Evolutionary conservation across 2,329 filamentous ascomycete species (phyloP).

Genomic region (Colletotrichum simmondsii): DNA sequence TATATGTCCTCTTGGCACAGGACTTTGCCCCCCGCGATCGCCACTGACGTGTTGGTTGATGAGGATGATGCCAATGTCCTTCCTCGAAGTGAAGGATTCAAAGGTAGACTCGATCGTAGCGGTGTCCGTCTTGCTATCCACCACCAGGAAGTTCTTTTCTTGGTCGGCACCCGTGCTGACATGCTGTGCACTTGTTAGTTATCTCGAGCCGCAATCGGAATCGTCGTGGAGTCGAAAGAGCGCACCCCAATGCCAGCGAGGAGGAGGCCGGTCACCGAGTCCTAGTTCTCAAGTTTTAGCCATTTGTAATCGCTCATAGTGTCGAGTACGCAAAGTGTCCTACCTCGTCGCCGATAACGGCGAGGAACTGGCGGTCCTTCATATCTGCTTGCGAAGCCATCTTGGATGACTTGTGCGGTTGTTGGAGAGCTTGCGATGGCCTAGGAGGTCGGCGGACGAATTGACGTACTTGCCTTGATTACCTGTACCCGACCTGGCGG

Average conservation of each 20-base stretch:
- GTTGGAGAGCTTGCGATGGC: constrained; percentile 24
- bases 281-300: constrained; percentile 61
- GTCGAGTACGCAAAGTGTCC: constrained; percentile 42
- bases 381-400: constrained; percentile 68
- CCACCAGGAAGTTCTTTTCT: constrained; percentile 98
- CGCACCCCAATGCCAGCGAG: constrained; percentile 93
- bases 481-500: neutral
- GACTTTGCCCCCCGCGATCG: neutral
- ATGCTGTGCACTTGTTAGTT: constrained; percentile 67
- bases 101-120: constrained; percentile 90
- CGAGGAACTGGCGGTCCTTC: constrained; percentile 94
- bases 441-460: constrained; percentile 22
- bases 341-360: constrained; percentile 98
- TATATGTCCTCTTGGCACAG: neutral
- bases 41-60: constrained; percentile 94
- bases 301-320: constrained; percentile 36
- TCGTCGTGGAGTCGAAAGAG: constrained; percentile 30
- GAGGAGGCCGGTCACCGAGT: constrained; percentile 94
- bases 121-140: constrained; percentile 92
- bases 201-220: neutral
- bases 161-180: constrained; percentile 88
- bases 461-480: constrained; percentile 33
- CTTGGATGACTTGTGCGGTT: constrained; percentile 36
- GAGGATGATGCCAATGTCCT: constrained; percentile 95
- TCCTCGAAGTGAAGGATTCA: constrained; percentile 87